These are phyloP conservation scores for Lodderomyces theae DNA, from an alignment of 1,139 yeast species.

Conservation along the genomic window DNA sequence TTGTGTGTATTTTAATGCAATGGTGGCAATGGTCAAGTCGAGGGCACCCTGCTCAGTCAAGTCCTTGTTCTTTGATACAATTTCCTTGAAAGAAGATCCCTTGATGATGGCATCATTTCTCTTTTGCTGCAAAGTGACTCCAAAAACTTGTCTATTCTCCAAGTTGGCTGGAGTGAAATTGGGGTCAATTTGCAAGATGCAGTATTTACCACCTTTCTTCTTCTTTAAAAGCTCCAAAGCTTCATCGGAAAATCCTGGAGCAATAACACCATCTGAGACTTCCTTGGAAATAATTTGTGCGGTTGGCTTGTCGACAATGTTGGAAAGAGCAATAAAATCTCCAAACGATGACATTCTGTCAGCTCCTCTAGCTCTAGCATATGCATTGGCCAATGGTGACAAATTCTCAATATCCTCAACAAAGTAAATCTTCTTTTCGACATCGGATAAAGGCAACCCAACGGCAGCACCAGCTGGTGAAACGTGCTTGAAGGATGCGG, in stretches of 20 bases:
- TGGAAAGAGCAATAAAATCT: constrained; percentile 95
- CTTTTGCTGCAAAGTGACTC: constrained; percentile 92
- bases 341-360: constrained; percentile 99
- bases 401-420: constrained; percentile 92
- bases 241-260: constrained; percentile 92
- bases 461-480: constrained; percentile 99
- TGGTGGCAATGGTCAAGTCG: constrained; percentile 94
- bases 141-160: constrained; percentile 95
- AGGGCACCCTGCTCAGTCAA: constrained; percentile 89
- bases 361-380: constrained; percentile 99
- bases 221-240: constrained; percentile 84
- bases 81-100: constrained; percentile 81
- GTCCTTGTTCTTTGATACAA: constrained; percentile 81
- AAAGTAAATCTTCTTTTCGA: constrained; percentile 92
- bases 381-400: constrained; percentile 95
- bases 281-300: constrained; percentile 96
- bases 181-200: constrained; percentile 94
- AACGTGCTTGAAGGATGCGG: constrained; percentile 98
- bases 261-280: constrained; percentile 97
- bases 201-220: constrained; percentile 97
- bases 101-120: constrained; percentile 96
- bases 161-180: constrained; percentile 76
- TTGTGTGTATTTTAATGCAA: constrained; percentile 95
- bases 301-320: constrained; percentile 93
- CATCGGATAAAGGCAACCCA: constrained; percentile 85